Percentiles rank a stretch among this genome's conserved stretches.
Conservation (phyloP, 2,329 filamentous ascomycete species). For the Tympanopsis confertula region DNA sequence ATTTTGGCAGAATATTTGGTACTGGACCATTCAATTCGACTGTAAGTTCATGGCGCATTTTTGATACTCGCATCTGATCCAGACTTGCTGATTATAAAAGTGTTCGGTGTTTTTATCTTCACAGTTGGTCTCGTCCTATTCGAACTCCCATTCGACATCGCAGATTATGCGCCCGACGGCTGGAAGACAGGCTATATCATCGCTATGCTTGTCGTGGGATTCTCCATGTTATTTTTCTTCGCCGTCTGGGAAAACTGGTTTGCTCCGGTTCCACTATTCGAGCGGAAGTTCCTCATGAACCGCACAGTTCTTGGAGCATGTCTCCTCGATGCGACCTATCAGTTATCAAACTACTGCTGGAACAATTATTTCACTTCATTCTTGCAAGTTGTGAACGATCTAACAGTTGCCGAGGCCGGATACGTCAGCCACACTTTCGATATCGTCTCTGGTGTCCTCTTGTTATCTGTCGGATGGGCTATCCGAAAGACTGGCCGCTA, state of each 20-base stretch:
- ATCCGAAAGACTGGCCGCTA: constrained; percentile 10
- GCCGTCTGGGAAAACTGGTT: constrained; percentile 30
- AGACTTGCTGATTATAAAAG: constrained; percentile 7
- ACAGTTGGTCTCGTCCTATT: constrained; percentile 33
- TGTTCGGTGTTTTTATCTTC: constrained; percentile 32
- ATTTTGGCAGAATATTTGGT: background rate
- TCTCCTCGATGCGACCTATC: constrained; percentile 4
- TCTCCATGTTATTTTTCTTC: constrained; percentile 29
- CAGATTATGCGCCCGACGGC: constrained; percentile 24
- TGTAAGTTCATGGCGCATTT: background rate
- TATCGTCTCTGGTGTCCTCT: constrained; percentile 18
- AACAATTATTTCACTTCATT: constrained; percentile 7
- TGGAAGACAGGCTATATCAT: constrained; percentile 28
- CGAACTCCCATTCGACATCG: constrained; percentile 40
- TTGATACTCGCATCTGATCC: no score
- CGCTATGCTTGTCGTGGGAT: constrained; percentile 32
- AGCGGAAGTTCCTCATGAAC: constrained; percentile 18
- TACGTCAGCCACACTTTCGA: constrained; percentile 19
- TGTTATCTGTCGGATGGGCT: constrained; percentile 16
- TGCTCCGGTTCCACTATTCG: constrained; percentile 31
- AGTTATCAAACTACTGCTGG: constrained; percentile 8
- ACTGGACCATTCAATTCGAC: background rate
- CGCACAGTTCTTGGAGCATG: constrained; percentile 3
- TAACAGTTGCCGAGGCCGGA: constrained; percentile 11
- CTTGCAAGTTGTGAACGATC: constrained; percentile 10